Base-by-base conservation (phyloP, 2,329 filamentous ascomycete genomes). In the Truncatella angustata region DNA sequence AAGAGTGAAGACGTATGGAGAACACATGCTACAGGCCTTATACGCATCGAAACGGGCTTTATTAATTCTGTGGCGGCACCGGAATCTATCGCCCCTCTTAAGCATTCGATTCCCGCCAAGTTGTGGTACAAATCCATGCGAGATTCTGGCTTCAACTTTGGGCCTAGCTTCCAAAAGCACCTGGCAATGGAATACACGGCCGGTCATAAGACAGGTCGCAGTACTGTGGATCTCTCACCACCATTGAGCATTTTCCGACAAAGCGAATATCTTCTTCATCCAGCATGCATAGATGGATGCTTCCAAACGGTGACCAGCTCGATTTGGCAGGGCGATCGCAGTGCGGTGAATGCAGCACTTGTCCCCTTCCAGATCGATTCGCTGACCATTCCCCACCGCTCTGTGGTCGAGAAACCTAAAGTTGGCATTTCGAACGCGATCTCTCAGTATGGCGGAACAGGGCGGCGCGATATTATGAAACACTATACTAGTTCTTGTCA, bases 201-300 rank as follows among this genome's bases (percentile, higher is more conserved):
- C 16, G 60, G 60, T 4, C 18, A 49, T 14, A 51, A 54, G 3
- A 20, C 14, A 5, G 55, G 52, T 40, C 51, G 60, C n/a, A 54
- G 60, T 12, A 53, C 30, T 26, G 51, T 62, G 32, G 56, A 51
- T 11, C 43, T 61, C 2, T 34, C 35, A n/a, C 50, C 54, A 20
- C 61, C 61, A 11, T 39, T 43, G 3, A 53, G 52, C 9, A 34
- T 16, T 32, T 55, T 24, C 28, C 40, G 30, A 5, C 63, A 69
- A 43, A 70, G 66, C 11, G 20, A 18, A 3, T 70, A 71, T 49
- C 32, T 50, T 3, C 50, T 72, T 28, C 69, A 72, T 51, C 69
- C 69, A 3, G 56, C 64, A 9, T 55, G 55, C 5, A 54, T 72
- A 3, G 69, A 71, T 50, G 53, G 45, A n/a, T 61, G 54, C 32